Evolutionary conservation across 108 stramenopile species (phyloP).

Genomic region (Parmales sp.): DNA sequence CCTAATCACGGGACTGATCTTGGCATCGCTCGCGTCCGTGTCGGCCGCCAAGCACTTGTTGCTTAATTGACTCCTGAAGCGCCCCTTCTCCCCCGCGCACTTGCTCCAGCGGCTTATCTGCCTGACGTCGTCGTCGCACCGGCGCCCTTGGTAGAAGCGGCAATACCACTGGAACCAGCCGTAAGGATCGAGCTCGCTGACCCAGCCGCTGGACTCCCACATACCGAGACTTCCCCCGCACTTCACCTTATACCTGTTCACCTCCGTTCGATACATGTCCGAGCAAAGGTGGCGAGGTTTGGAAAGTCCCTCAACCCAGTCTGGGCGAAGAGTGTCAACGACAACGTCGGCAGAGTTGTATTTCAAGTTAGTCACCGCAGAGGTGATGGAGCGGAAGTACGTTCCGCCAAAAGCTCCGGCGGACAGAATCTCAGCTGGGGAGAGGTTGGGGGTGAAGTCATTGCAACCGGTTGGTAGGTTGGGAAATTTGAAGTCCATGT

Average conservation of each 20-base stretch:
- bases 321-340: constrained; percentile 35
- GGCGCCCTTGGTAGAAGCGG: constrained; percentile 81
- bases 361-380: constrained; percentile 62
- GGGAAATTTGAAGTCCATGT: constrained; percentile 9
- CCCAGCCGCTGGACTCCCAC: constrained; percentile 88
- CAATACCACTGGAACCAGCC: constrained; percentile 99
- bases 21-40: constrained; percentile 33
- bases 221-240: constrained; percentile 86
- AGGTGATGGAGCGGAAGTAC: constrained; percentile 82
- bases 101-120: constrained; percentile 77
- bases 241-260: constrained; percentile 82
- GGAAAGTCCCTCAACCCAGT: constrained; percentile 70
- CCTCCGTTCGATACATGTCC: constrained; percentile 36
- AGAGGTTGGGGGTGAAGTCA: constrained; percentile 85
- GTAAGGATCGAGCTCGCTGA: constrained; percentile 76
- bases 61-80: constrained; percentile 83
- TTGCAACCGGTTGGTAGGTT: constrained; percentile 10
- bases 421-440: constrained; percentile 82
- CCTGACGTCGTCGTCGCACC: constrained; percentile 69
- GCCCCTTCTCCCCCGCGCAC: constrained; percentile 67
- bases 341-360: constrained; percentile 64
- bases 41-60: constrained; percentile 72
- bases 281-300: constrained; percentile 45
- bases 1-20: constrained; percentile 83
- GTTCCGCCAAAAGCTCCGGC: constrained; percentile 88